phyloP scores from a whole-genome alignment of 1,284 basidiomycete genomes.

The Retiboletus fuscus region DNA sequence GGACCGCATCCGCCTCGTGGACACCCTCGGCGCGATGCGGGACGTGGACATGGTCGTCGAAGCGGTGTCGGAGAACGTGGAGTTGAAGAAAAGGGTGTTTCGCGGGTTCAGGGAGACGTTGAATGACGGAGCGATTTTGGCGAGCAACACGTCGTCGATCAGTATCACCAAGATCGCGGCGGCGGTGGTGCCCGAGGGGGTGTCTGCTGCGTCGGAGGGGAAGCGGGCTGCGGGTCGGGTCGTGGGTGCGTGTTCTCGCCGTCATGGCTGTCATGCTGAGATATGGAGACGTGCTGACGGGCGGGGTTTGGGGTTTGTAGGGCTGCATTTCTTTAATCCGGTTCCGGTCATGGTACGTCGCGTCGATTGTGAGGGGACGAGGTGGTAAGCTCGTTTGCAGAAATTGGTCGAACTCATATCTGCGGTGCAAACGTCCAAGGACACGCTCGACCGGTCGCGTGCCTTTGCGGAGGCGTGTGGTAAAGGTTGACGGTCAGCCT shows the following conservation, averaged over 20 bases:
- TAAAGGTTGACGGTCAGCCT: conserved; percentile 68
- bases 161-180: conserved; percentile 94
- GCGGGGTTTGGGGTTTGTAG: conserved; percentile 51
- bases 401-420: conserved; percentile 94
- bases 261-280: not conserved
- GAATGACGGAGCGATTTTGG: conserved; percentile 83
- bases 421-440: conserved; percentile 87
- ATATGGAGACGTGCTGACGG: not conserved
- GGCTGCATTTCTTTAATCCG: conserved; percentile 96
- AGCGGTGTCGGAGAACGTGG: conserved; percentile 90
- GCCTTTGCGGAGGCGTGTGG: conserved; percentile 90
- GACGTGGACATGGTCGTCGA: conserved; percentile 94
- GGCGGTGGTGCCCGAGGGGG: conserved; percentile 70
- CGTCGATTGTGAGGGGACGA: too few relatives aligned
- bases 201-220: conserved; percentile 70
- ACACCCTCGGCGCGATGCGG: conserved; percentile 66
- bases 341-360: conserved; percentile 88
- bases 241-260: conserved; percentile 65
- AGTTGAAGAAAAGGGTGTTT: conserved; percentile 87
- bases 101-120: conserved; percentile 74
- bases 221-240: conserved; percentile 74
- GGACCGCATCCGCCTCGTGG: conserved; percentile 70
- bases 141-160: conserved; percentile 94
- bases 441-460: conserved; percentile 80
- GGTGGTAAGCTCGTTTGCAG: conserved; percentile 53